Conservation (phyloP, 306 rosid genomes). For the Mimosa pudica region DNA sequence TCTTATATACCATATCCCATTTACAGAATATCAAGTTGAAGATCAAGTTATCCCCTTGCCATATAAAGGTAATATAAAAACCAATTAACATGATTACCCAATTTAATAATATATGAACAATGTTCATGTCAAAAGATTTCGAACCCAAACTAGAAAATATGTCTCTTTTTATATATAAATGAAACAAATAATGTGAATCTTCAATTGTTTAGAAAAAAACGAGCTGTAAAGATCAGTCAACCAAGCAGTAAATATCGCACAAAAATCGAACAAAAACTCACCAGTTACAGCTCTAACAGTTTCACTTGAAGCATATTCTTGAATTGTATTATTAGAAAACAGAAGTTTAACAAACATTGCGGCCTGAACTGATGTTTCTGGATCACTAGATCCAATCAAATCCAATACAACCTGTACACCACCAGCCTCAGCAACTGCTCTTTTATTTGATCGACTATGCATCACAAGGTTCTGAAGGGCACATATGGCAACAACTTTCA, state of each 20-base stretch:
- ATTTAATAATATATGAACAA: slow-evolving; percentile 16
- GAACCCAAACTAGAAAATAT: slow-evolving; percentile 4
- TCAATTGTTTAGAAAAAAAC: slow-evolving; percentile 32
- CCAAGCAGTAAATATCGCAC: slow-evolving; percentile 19
- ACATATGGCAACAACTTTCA: slow-evolving; percentile 99
- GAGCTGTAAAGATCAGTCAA: slow-evolving; percentile 5
- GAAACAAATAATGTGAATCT: not conserved
- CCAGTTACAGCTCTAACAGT: slow-evolving; percentile 97
- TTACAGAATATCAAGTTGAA: slow-evolving; percentile 10
- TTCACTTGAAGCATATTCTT: slow-evolving; percentile 98
- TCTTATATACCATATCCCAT: slow-evolving; percentile 1
- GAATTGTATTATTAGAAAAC: slow-evolving; percentile 95
- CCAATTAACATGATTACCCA: not conserved
- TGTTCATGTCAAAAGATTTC: slow-evolving; percentile 2
- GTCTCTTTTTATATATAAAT: not conserved
- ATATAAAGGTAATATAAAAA: slow-evolving; percentile 11
- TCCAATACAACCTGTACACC: slow-evolving; percentile 99
- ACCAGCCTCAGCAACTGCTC: slow-evolving; percentile 99
- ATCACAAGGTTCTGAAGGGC: slow-evolving; percentile 98
- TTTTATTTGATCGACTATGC: slow-evolving; percentile 90
- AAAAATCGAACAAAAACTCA: slow-evolving; percentile 49
- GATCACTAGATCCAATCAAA: slow-evolving; percentile 92
- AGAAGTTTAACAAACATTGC: slow-evolving; percentile 96
- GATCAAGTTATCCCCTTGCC: slow-evolving; percentile 7
- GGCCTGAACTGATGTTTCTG: slow-evolving; percentile 94